Evolutionary conservation across 164 flowering plant genomes (phyloP).

Genomic region (Akebia trifoliata): DNA sequence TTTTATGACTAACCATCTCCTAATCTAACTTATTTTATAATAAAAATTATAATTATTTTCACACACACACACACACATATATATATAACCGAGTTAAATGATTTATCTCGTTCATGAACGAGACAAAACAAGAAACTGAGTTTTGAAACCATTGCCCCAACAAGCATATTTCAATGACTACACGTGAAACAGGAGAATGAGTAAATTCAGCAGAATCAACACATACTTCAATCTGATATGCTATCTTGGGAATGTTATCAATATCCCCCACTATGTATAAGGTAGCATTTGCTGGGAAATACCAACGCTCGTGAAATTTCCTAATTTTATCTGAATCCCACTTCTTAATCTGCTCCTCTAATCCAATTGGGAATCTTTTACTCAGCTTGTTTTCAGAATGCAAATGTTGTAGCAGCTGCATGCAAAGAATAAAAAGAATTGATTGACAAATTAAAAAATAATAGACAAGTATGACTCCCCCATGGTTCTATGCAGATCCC

Average conservation of each 20-base stretch:
- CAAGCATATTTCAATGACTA: neutral
- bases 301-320: constrained; percentile 98
- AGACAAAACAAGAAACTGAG: no score
- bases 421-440: constrained; percentile 17
- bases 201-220: constrained; percentile 1
- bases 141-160: neutral
- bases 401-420: constrained; percentile 81
- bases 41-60: no score
- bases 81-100: no score
- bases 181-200: neutral
- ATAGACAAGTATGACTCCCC: neutral
- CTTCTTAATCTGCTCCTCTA: constrained; percentile 97
- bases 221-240: constrained; percentile 83
- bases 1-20: no score
- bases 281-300: constrained; percentile 97
- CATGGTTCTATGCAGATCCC: neutral
- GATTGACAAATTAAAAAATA: constrained; percentile 4
- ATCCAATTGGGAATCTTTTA: constrained; percentile 92
- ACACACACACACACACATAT: no score
- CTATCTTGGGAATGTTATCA: constrained; percentile 64
- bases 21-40: no score
- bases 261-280: constrained; percentile 96
- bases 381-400: constrained; percentile 99
- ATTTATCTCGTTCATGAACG: no score
- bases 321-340: constrained; percentile 98